Evolutionary conservation across 371 early-diverging fungal genomes (phyloP).

Genomic region (Phascolomyces articulosus): DNA sequence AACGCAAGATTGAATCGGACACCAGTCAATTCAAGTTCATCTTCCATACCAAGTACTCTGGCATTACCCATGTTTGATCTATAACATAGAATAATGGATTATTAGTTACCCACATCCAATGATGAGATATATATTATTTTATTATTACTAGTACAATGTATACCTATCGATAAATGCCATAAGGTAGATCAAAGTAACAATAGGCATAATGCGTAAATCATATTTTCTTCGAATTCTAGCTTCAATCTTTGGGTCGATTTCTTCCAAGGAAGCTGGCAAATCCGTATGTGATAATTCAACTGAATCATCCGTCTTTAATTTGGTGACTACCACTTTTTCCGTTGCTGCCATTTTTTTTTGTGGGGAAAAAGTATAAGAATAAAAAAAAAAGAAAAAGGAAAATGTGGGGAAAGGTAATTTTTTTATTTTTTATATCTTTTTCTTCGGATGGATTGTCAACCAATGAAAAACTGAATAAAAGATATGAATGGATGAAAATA

Average conservation of each 20-base stretch:
- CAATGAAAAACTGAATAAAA: no score
- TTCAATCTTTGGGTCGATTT: constrained; percentile 25
- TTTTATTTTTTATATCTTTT: background rate
- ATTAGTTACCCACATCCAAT: no score
- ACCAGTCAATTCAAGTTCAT: constrained; percentile 29
- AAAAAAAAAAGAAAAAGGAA: background rate
- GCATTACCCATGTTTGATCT: constrained; percentile 53
- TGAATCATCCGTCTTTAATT: constrained; percentile 1
- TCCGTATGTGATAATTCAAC: background rate
- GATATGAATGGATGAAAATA: no score
- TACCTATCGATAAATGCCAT: constrained; percentile 42
- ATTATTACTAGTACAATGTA: no score
- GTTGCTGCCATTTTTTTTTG: background rate
- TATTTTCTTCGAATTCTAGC: constrained; percentile 31
- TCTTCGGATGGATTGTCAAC: background rate
- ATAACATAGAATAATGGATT: no score
- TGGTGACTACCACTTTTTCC: background rate
- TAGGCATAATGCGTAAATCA: constrained; percentile 31
- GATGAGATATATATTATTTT: no score
- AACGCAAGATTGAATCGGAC: constrained; percentile 23
- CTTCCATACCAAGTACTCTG: constrained; percentile 34
- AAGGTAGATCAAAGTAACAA: constrained; percentile 33
- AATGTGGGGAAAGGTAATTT: background rate
- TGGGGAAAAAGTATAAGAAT: no score
- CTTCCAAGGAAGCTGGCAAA: constrained; percentile 8